Conservation (phyloP, 2,329 filamentous ascomycete genomes). For the Atkinsonella hypoxylon region DNA sequence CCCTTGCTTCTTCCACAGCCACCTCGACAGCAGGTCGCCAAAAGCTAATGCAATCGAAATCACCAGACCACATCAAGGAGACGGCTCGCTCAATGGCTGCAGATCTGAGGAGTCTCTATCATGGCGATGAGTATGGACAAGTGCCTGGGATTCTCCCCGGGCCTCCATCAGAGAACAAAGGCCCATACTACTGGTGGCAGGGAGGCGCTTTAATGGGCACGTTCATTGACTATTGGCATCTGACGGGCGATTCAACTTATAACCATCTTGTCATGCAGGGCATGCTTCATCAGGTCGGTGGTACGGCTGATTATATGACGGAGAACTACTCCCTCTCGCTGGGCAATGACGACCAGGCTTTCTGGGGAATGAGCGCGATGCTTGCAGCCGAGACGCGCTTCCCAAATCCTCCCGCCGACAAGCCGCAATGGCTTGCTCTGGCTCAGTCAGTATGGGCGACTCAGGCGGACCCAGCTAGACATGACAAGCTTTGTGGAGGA, state of each 20-base stretch:
- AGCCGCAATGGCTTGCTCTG: constrained; percentile 41
- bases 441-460: constrained; percentile 53
- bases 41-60: neutral
- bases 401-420: constrained; percentile 34
- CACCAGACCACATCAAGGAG: neutral
- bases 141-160: constrained; percentile 27
- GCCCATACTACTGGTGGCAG: constrained; percentile 50
- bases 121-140: constrained; percentile 23
- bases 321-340: constrained; percentile 34
- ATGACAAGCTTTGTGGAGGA: constrained; percentile 39
- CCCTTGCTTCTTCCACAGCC: too few species aligned
- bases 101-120: constrained; percentile 25
- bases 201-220: constrained; percentile 47
- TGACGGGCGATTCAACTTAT: constrained; percentile 45
- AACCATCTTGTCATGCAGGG: constrained; percentile 38
- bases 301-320: constrained; percentile 41
- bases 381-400: constrained; percentile 44
- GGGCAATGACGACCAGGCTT: constrained; percentile 53
- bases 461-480: constrained; percentile 40
- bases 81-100: constrained; percentile 17
- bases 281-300: constrained; percentile 39
- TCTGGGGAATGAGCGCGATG: constrained; percentile 54
- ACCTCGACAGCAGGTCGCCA: too few species aligned
- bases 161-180: constrained; percentile 18
- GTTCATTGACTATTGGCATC: constrained; percentile 50